A percentile compares a stretch with the other conserved stretches of the same genome.
These are phyloP conservation scores for Ustilago curta DNA, from an alignment of 1,284 basidiomycete genomes.

Conservation along the genomic window DNA sequence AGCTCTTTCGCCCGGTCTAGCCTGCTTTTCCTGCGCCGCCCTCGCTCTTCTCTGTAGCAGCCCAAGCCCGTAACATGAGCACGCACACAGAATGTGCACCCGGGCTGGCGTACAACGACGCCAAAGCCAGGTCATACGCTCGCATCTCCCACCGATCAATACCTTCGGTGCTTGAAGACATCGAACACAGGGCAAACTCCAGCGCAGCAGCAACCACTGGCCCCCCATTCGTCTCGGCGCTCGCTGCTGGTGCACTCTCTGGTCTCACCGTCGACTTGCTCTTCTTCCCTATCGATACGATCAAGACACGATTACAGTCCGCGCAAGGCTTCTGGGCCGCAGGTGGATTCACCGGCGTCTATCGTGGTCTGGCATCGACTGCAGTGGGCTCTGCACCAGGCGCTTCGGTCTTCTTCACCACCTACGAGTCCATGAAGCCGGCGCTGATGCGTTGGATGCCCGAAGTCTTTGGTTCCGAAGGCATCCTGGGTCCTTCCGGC, in stretches of 20 bases:
- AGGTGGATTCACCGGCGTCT: slow-evolving; percentile 91
- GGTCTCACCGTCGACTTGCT: slow-evolving; percentile 77
- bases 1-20: not conserved
- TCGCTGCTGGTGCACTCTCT: slow-evolving; percentile 60
- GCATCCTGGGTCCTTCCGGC: slow-evolving; percentile 54
- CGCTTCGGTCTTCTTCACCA: slow-evolving; percentile 94
- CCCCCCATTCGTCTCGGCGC: slow-evolving; percentile 39
- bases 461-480: slow-evolving; percentile 28
- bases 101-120: not conserved
- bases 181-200: not conserved
- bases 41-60: slow-evolving; percentile 19
- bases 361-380: slow-evolving; percentile 94
- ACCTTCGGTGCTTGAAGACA: slow-evolving; percentile 38
- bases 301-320: slow-evolving; percentile 94
- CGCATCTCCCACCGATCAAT: slow-evolving; percentile 31
- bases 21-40: not conserved
- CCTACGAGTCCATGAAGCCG: slow-evolving; percentile 89
- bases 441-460: slow-evolving; percentile 56
- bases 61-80: not conserved
- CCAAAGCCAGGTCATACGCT: slow-evolving; percentile 1
- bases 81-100: not conserved
- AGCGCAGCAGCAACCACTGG: not conserved
- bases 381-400: slow-evolving; percentile 95
- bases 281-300: slow-evolving; percentile 95
- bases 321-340: slow-evolving; percentile 84